Base-by-base conservation (phyloP, 192 early-diverging fungal genomes). In the Spinellus fusiger region DNA sequence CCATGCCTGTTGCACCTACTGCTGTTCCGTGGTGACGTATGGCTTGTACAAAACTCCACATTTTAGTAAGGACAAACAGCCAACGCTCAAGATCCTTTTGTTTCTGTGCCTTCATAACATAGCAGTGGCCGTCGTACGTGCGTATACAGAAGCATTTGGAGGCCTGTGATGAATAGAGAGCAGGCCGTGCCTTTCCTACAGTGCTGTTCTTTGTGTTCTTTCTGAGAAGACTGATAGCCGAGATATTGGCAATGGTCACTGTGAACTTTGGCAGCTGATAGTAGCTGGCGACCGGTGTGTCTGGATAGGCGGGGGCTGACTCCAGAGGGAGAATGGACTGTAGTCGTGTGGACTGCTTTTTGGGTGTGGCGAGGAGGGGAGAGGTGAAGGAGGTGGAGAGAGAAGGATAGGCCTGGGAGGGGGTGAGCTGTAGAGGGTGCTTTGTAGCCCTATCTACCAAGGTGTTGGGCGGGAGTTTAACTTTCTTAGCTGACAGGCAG, bases 221-320 rank as follows among this genome's bases (percentile, higher is more conserved):
- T 58, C 59, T 69, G 13, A 69, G 49, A 6, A 69, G 23, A 28
- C 55, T 54, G 34, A 69, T 63, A 27, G 61, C 37, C n/a, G 62
- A 58, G 18, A 69, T 64, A 22, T 73, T 56, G 16, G 58, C 59
- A 8, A 73, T 25, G 56, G 68, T 62, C 6, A 73, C n/a, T 0
- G 62, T 68, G 65, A 65, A 73, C 56, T 67, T 61, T 16, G 71
- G 71, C 12, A 68, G 23, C 56, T 68, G 71, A 64, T 73, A 73
- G 49, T 73, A 68, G 40, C 74, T 53, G 18, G 64, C 25, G 13
- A 80, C 73, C 23, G 80, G 80, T 15, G 62, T 68, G 0, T 69
- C 60, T 0, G 76, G 70, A 61, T 86, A 89, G 27, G 74, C 73
- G 0, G 83, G 86, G 3, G 85, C 82, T 5, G 63, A 67, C 40